Evolutionary conservation across 2,329 filamentous ascomycete species (phyloP).

Genomic region (Nothophaeocryptopus gaeumannii): DNA sequence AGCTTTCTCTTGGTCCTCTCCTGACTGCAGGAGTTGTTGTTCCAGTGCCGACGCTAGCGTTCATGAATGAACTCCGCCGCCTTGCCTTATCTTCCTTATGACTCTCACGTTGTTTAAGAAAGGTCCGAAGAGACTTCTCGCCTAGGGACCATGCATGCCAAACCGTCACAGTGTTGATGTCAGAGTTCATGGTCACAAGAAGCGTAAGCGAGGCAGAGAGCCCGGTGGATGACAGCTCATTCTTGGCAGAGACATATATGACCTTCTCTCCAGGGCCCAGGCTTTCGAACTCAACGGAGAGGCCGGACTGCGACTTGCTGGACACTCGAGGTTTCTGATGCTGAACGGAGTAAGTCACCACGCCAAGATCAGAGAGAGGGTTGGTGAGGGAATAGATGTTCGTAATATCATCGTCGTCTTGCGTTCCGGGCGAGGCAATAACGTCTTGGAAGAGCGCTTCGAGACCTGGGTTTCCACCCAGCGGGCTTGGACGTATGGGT

Average conservation of each 20-base stretch:
- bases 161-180: slow-evolving; percentile 73
- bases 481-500: slow-evolving; percentile 26
- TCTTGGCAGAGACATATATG: slow-evolving; percentile 71
- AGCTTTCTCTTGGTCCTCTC: slow-evolving; percentile 70
- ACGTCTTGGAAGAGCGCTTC: slow-evolving; percentile 30
- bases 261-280: slow-evolving; percentile 78
- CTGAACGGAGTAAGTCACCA: slow-evolving; percentile 52
- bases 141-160: slow-evolving; percentile 80
- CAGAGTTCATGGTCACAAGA: slow-evolving; percentile 76
- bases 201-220: slow-evolving; percentile 58
- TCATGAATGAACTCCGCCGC: slow-evolving; percentile 63
- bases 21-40: slow-evolving; percentile 68
- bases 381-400: slow-evolving; percentile 81
- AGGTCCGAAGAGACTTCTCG: slow-evolving; percentile 54
- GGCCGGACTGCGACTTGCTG: slow-evolving; percentile 18
- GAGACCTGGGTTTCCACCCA: slow-evolving; percentile 25
- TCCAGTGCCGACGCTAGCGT: slow-evolving; percentile 61
- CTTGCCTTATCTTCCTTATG: slow-evolving; percentile 49
- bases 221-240: slow-evolving; percentile 53
- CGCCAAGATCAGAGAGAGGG: slow-evolving; percentile 78
- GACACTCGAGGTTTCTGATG: slow-evolving; percentile 27
- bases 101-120: slow-evolving; percentile 41
- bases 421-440: slow-evolving; percentile 16
- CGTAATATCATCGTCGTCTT: slow-evolving; percentile 56
- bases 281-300: slow-evolving; percentile 54